phyloP scores from a whole-genome alignment of 768 basidiomycete species.

The Fibroporia radiculosa region DNA sequence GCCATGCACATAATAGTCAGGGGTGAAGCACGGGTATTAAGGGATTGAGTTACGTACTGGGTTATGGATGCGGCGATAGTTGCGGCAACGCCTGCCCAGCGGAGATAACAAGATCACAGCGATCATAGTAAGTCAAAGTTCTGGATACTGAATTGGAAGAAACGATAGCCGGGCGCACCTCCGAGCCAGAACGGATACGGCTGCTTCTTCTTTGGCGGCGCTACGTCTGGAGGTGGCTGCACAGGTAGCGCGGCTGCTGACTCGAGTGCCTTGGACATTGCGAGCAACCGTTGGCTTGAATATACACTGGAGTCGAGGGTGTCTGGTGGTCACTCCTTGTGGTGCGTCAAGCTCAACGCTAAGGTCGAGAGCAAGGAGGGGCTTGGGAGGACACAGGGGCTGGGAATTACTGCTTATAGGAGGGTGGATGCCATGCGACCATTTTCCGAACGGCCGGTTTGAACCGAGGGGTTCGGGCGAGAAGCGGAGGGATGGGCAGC shows the following conservation, averaged over 20 bases:
- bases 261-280: slow-evolving; percentile 4
- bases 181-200: slow-evolving; percentile 87
- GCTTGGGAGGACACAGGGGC: background rate
- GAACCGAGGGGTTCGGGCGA: background rate
- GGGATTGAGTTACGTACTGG: slow-evolving; percentile 43
- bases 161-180: slow-evolving; percentile 36
- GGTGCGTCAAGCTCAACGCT: background rate
- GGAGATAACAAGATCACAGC: background rate
- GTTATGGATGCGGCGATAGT: slow-evolving; percentile 87
- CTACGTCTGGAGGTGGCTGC: background rate
- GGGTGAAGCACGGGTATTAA: background rate
- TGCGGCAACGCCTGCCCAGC: slow-evolving; percentile 54
- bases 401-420: background rate
- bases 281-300: background rate
- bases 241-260: slow-evolving; percentile 4
- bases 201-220: slow-evolving; percentile 34
- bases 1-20: background rate
- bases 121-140: slow-evolving; percentile 6
- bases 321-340: background rate
- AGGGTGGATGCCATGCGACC: background rate
- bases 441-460: background rate
- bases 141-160: background rate
- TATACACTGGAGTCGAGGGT: background rate
- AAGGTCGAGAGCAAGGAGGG: background rate
- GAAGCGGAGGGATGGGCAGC: background rate